A percentile compares a stretch with the other conserved stretches of the same genome.
Evolutionary conservation across 2,329 filamentous ascomycete species (phyloP).

Genomic region (Arthrobotrys musiformis): DNA sequence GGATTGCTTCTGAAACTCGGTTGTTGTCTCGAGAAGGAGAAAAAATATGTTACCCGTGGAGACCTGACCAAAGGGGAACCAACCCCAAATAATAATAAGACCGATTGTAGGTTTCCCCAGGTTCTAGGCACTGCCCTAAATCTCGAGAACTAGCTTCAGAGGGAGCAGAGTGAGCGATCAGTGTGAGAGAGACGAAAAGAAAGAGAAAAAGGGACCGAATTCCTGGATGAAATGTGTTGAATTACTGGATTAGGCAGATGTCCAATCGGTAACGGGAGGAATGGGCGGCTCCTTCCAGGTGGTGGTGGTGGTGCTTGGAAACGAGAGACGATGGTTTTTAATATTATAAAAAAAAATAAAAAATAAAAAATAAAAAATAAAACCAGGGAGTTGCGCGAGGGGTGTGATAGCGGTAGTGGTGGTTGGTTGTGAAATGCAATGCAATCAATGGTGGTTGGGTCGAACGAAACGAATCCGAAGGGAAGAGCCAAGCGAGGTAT

Average conservation of each 20-base stretch:
- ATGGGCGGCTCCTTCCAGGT: constrained; percentile 21
- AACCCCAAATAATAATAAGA: constrained; percentile 9
- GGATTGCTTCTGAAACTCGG: constrained; percentile 50
- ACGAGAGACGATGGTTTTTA: constrained; percentile 20
- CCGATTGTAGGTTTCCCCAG: not conserved
- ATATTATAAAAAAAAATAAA: too few relatives aligned
- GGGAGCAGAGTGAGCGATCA: too few relatives aligned
- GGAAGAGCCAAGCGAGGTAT: too few relatives aligned
- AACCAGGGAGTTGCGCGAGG: too few relatives aligned
- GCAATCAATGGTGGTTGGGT: not conserved
- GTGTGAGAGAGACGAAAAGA: not conserved
- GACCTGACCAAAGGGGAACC: not conserved
- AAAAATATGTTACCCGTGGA: constrained; percentile 14
- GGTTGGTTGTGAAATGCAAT: too few relatives aligned
- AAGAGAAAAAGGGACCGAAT: constrained; percentile 40
- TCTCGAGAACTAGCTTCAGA: not conserved
- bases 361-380: too few relatives aligned
- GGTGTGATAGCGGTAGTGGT: not conserved
- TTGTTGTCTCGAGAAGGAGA: constrained; percentile 44
- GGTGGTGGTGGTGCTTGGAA: constrained; percentile 18
- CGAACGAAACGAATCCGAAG: too few relatives aligned
- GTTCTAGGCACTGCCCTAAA: constrained; percentile 21
- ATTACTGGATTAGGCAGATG: constrained; percentile 55
- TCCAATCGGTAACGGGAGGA: constrained; percentile 49
- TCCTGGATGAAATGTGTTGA: constrained; percentile 51